Evolutionary conservation across 2,329 filamentous ascomycete species (phyloP), one percentile per base, ranked within the genome.

Genomic region (Fusarium continuum): DNA sequence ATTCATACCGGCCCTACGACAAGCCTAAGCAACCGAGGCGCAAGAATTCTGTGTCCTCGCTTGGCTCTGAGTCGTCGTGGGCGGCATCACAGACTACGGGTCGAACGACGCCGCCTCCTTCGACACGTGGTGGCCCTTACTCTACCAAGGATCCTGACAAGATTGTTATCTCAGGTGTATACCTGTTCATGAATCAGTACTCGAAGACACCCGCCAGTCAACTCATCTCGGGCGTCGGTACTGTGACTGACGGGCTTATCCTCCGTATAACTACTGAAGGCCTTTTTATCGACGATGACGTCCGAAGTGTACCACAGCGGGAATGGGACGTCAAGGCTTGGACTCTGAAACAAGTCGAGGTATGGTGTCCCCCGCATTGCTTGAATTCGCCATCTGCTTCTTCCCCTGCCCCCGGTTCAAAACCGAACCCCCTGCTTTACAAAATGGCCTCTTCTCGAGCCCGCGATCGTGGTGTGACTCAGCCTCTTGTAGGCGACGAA

Each of bases 261-360:
- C 83, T 99, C 60, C 91, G 91, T 46, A 95, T 98, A 72, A 94
- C 92, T 10, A 96, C 92, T 2, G 94, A 97, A 75, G 95, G 95
- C 16, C 84, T 98, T 49, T 98, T 98, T 78, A 95, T 99, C 73
- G 95, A 99, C 75, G 95, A 99, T 75, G 95, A 98, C 75, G 86
- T 97, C 47, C 88, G 93, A 38, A 88, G 88, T 61, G 92, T 97
- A 14, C 89, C 92, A n/a, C 93, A 98, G 78, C 88, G 95, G 57
- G 95, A 99, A 79, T 99, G 95, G 95, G 95, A 99, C 75, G 88
- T 98, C 73, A 98, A 98, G 77, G 93, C 94, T 22, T 98, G 95
- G 95, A 97, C 93, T 36, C 85, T 99, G 78, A 97, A 96, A 79
- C 81, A 90, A 65, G 88, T 96, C 76, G 95, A 98, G 85, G 89